Conservation (phyloP, 192 early-diverging fungal species). For the Coemansia interrupta region DNA sequence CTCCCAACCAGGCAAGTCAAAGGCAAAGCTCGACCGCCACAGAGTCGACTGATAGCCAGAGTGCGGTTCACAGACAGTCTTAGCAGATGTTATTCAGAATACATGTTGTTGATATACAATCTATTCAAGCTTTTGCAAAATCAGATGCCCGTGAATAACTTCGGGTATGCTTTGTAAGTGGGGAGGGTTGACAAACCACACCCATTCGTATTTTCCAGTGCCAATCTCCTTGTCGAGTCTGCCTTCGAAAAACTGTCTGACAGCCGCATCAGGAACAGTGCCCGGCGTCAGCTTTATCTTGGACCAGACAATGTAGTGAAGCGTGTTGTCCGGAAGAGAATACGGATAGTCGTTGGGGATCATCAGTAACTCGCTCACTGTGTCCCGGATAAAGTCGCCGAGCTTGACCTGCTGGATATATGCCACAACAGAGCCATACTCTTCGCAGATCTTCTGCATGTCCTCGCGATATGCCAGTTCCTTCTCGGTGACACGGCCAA, state of each 20-base stretch:
- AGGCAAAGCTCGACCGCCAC: slow-evolving; percentile 1
- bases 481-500: slow-evolving; percentile 27
- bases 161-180: slow-evolving; percentile 51
- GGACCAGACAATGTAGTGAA: slow-evolving; percentile 49
- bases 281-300: slow-evolving; percentile 30
- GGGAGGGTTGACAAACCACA: slow-evolving; percentile 52
- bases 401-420: slow-evolving; percentile 39
- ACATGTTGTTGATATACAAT: background rate
- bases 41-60: background rate
- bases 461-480: slow-evolving; percentile 27
- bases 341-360: slow-evolving; percentile 54
- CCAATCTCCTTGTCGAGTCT: slow-evolving; percentile 25
- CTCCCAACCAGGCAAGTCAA: background rate
- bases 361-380: slow-evolving; percentile 21
- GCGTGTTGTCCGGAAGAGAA: slow-evolving; percentile 22
- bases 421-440: slow-evolving; percentile 31
- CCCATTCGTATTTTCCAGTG: slow-evolving; percentile 30
- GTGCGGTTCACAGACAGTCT: background rate
- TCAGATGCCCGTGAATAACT: slow-evolving; percentile 41
- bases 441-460: slow-evolving; percentile 23
- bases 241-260: slow-evolving; percentile 16
- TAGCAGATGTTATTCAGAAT: background rate
- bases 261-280: slow-evolving; percentile 16
- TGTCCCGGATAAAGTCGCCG: slow-evolving; percentile 27
- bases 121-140: slow-evolving; percentile 19